Percentiles rank a stretch among this genome's conserved stretches.
phyloP scores from a whole-genome alignment of 441 rosid genomes.

The Raphanus hybrid region DNA sequence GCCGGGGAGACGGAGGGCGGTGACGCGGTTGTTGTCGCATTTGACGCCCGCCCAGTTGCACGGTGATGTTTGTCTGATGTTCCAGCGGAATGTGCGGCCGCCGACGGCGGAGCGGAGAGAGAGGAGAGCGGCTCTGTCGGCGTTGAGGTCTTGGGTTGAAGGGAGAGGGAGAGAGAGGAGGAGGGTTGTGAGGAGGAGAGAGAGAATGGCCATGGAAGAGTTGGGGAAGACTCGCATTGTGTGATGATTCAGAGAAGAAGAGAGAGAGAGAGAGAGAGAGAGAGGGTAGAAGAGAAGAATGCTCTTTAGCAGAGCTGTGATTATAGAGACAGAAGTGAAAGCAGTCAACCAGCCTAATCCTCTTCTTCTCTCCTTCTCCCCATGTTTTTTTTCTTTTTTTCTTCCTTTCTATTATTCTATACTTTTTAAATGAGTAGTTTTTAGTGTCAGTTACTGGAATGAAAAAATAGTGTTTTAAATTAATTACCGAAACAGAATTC shows the following conservation, averaged over 20 bases:
- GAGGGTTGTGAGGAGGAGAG: slow-evolving; percentile 25
- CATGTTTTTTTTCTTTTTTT: background rate
- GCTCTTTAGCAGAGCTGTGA: slow-evolving; percentile 2
- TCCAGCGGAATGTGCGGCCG: slow-evolving; percentile 84
- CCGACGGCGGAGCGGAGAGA: slow-evolving; percentile 69
- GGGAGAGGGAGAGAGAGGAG: slow-evolving; percentile 43
- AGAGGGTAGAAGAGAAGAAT: background rate
- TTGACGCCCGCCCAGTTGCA: slow-evolving; percentile 83
- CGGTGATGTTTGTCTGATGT: slow-evolving; percentile 51
- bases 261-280: too few relatives aligned
- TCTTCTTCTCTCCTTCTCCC: slow-evolving; percentile 26
- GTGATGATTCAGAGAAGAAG: slow-evolving; percentile 10
- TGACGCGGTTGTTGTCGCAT: slow-evolving; percentile 66
- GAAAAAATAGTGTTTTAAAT: too few relatives aligned
- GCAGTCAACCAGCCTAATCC: slow-evolving; percentile 44
- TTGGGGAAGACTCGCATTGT: slow-evolving; percentile 23
- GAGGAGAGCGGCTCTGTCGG: slow-evolving; percentile 77
- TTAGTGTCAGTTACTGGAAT: too few relatives aligned
- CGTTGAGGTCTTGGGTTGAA: slow-evolving; percentile 58
- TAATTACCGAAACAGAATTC: background rate
- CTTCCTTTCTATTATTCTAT: background rate
- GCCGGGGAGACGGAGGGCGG: slow-evolving; percentile 71
- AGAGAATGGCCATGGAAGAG: slow-evolving; percentile 33
- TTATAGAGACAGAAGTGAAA: slow-evolving; percentile 22
- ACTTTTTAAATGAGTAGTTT: background rate